phyloP scores from a whole-genome alignment of 768 basidiomycete genomes.

The Cubamyces lactineus region DNA sequence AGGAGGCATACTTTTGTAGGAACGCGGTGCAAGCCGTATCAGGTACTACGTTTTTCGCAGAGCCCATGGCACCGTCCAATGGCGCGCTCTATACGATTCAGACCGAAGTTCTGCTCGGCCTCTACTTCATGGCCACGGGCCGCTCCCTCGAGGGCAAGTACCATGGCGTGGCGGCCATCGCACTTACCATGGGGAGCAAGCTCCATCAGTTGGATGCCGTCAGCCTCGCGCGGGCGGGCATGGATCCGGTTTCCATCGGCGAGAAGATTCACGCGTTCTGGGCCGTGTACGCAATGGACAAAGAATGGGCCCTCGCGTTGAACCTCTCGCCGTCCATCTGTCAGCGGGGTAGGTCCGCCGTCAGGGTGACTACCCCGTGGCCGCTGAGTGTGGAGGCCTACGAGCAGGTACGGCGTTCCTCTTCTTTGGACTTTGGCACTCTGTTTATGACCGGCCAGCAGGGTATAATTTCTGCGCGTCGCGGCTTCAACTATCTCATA shows the following conservation, averaged over 20 bases:
- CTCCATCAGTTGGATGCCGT: constrained; percentile 32
- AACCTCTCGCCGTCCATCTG: constrained; percentile 24
- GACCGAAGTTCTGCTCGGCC: constrained; percentile 37
- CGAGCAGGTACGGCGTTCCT: constrained; percentile 22
- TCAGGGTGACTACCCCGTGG: constrained; percentile 32
- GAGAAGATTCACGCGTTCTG: constrained; percentile 35
- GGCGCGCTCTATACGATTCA: constrained; percentile 41
- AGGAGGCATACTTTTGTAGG: constrained; percentile 31
- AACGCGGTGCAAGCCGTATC: constrained; percentile 17
- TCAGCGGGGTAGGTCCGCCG: constrained; percentile 14
- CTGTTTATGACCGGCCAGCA: not conserved
- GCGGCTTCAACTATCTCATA: constrained; percentile 14
- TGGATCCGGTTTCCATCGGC: constrained; percentile 29
- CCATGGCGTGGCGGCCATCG: constrained; percentile 35
- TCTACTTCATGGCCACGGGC: constrained; percentile 35
- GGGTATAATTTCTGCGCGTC: constrained; percentile 7
- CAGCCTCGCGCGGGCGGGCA: constrained; percentile 1
- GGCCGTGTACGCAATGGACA: constrained; percentile 31
- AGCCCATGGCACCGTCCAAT: constrained; percentile 32
- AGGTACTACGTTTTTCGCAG: not conserved
- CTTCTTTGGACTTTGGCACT: not conserved
- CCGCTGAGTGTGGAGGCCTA: constrained; percentile 30
- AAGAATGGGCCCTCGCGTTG: constrained; percentile 29
- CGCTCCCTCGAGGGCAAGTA: constrained; percentile 37
- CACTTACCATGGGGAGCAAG: constrained; percentile 34